These are phyloP conservation scores for Schizothecium vesticola DNA, from an alignment of 495 filamentous ascomycete genomes.

Conservation along the genomic window DNA sequence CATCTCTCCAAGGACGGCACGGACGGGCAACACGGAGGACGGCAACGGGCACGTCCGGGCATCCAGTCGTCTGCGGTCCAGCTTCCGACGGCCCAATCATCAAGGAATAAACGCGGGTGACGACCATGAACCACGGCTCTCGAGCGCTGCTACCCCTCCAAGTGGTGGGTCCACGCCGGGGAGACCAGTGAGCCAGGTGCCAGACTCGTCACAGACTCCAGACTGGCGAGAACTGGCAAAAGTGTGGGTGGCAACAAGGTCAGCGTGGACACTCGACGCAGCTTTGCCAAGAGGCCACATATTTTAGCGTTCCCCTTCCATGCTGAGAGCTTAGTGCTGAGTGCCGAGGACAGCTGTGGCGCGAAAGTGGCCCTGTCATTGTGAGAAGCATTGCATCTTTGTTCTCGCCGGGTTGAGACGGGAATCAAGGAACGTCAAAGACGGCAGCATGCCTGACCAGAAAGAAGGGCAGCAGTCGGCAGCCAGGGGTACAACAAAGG, in stretches of 20 bases:
- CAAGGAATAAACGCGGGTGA: background rate
- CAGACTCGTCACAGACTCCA: background rate
- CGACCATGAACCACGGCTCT: background rate
- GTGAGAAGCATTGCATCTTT: conserved; percentile 4
- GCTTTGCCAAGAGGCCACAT: conserved; percentile 17
- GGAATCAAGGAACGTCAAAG: conserved; percentile 15
- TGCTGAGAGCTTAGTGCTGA: background rate
- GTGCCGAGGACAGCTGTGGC: too few relatives aligned
- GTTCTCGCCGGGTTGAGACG: conserved; percentile 8
- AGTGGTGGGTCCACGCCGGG: background rate
- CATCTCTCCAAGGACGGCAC: background rate
- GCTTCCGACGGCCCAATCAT: background rate
- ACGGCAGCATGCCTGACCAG: conserved; percentile 17
- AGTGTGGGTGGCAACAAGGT: conserved; percentile 7
- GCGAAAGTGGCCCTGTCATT: background rate
- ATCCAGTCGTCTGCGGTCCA: background rate
- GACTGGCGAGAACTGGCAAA: background rate
- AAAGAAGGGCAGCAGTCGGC: conserved; percentile 13
- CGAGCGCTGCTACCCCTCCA: background rate
- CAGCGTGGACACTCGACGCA: conserved; percentile 8
- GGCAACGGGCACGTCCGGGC: background rate
- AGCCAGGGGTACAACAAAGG: conserved; percentile 10
- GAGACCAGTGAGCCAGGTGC: background rate
- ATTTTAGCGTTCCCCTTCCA: conserved; percentile 17
- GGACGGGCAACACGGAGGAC: background rate